Conservation (phyloP, 805 yeast species). For the Candida quercuum region DNA sequence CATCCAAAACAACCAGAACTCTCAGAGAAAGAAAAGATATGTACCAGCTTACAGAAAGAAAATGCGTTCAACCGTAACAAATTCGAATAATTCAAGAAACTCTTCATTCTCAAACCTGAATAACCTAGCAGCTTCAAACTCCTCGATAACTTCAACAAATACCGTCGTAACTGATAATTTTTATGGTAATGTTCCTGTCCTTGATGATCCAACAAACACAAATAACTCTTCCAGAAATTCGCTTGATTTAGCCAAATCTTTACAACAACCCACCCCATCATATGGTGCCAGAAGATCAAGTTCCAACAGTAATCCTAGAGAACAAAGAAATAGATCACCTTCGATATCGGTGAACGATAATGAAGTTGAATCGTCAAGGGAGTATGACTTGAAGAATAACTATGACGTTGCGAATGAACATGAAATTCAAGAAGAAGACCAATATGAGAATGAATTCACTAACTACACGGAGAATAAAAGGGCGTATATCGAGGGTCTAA, state of each 20-base stretch:
- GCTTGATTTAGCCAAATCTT: conserved; percentile 19
- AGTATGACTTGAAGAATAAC: conserved; percentile 28
- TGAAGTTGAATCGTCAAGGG: conserved; percentile 7
- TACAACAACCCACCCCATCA: conserved; percentile 23
- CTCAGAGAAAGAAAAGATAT: conserved; percentile 17
- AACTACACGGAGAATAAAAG: conserved; percentile 39
- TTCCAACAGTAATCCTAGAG: background rate
- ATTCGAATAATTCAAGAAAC: conserved; percentile 18
- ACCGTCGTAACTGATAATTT: conserved; percentile 23
- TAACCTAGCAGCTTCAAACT: conserved; percentile 16
- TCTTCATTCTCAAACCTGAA: conserved; percentile 18
- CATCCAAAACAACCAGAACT: background rate
- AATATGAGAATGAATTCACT: conserved; percentile 40
- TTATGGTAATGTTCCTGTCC: conserved; percentile 20
- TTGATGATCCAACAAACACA: conserved; percentile 13
- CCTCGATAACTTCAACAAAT: conserved; percentile 20
- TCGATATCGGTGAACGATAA: conserved; percentile 9
- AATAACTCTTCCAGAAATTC: conserved; percentile 7
- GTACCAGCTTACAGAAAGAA: conserved; percentile 35
- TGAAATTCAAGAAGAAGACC: conserved; percentile 38
- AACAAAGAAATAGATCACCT: conserved; percentile 7
- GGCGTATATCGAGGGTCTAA: conserved; percentile 34
- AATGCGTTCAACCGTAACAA: conserved; percentile 22
- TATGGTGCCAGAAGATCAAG: conserved; percentile 15
- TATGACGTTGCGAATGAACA: conserved; percentile 24